Evolutionary conservation across 495 filamentous ascomycete species (phyloP), one percentile per base, ranked within the genome.

Genomic region (Hyaloscypha finlandica): DNA sequence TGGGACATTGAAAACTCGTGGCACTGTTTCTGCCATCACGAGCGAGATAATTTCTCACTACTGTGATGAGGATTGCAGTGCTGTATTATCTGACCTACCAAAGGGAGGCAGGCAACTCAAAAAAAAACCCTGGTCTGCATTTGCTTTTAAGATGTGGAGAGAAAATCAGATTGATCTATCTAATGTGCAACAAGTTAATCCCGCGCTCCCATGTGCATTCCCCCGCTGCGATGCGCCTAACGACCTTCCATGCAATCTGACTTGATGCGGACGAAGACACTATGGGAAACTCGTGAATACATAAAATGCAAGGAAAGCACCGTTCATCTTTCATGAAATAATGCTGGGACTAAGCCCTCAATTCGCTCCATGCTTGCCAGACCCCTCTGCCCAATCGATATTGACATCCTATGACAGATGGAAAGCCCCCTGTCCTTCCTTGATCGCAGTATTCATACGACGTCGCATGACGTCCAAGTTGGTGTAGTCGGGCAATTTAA

Each of bases 371-470:
- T 65, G 59, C 62, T 42, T 58, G 39, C 32, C 63, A 66, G 61
- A 62, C 9, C 29, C 39, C 20, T 31, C 42, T 20, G 12, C 42
- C 20, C 31, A 29, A 22, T 66, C 52, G 42, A 68, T 68, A 33
- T 68, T 51, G 8, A 65, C 66, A 71, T 19, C 22, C 57, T 78
- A 99, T 48, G 96, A 98, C 63, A 99, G 83, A 77, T 98, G 96
- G 85, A 99, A 99, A 61, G 96, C 96, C 20, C 96, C 96, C 76
- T 98, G 96, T n/a, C 96, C 96, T 81, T 99, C 96, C 76, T 88
- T 90, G 72, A 97, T 96, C 51, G 96, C 96, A 60, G 91, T 88
- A 53, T 87, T 87, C 37, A 99, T 80, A 74, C 89, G 89, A 71
- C 88, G 82, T 63, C 83, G 86, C 74, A 99, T 85, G 45, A 91